Conservation (phyloP, 1,139 yeast species). For the Taiozyma sp. region DNA sequence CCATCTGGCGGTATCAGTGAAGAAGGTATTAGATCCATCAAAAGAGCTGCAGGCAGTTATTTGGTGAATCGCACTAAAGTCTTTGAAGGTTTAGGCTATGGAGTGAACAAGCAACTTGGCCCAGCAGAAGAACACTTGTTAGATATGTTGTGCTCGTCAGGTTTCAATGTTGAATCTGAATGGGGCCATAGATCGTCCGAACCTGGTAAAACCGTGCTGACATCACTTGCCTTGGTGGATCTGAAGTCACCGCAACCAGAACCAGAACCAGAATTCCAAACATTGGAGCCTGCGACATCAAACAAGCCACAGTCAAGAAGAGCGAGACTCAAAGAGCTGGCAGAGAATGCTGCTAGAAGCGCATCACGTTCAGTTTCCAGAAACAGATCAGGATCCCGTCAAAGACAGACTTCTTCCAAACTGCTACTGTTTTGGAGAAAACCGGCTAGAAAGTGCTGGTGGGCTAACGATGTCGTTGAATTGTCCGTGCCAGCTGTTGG, state of each 20-base stretch:
- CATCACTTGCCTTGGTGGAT: conserved; percentile 79
- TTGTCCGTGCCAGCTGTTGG: conserved; percentile 40
- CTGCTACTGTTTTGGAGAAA: conserved; percentile 92
- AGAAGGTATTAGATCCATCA: conserved; percentile 51
- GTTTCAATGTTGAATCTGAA: conserved; percentile 58
- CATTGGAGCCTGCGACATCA: conserved; percentile 43
- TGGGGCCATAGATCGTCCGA: conserved; percentile 93
- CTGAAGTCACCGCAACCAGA: conserved; percentile 35
- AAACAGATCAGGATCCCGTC: conserved; percentile 47
- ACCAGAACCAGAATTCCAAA: conserved; percentile 39
- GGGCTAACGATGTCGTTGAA: conserved; percentile 70
- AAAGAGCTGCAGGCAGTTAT: conserved; percentile 63
- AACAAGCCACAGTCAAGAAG: conserved; percentile 27
- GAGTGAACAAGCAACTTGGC: conserved; percentile 50
- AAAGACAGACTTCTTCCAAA: conserved; percentile 52
- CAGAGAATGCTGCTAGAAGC: conserved; percentile 39
- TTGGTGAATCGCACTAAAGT: conserved; percentile 55
- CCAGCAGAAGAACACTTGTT: conserved; percentile 93
- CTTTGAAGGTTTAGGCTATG: conserved; percentile 64
- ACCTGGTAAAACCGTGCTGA: conserved; percentile 80
- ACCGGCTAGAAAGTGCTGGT: conserved; percentile 99
- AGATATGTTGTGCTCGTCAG: conserved; percentile 93
- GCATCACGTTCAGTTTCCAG: conserved; percentile 42
- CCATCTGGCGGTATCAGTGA: conserved; percentile 43
- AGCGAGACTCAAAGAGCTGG: conserved; percentile 44